phyloP scores from a whole-genome alignment of 73 alveolate genomes.

The Effrenium voratum region DNA sequence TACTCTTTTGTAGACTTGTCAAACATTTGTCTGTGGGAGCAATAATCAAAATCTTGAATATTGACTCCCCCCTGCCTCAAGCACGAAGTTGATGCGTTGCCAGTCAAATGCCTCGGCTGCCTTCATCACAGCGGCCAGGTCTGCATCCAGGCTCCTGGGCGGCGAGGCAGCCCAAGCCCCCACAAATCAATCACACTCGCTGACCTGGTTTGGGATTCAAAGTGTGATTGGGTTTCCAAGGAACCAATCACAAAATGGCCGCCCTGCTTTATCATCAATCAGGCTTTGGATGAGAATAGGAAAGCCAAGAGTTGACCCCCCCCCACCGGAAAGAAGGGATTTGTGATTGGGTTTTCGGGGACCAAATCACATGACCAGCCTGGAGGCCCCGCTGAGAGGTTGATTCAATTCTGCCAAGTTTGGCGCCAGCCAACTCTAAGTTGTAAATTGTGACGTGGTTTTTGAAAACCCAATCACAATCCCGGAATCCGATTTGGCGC shows the following conservation, averaged over 20 bases:
- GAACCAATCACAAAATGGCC: background rate
- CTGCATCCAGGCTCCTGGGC: constrained; percentile 25
- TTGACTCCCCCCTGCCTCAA: constrained; percentile 25
- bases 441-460: constrained; percentile 13
- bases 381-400: background rate
- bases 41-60: background rate
- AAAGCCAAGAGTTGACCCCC: background rate
- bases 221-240: constrained; percentile 37
- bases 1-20: no score
- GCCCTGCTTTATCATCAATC: background rate
- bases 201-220: background rate
- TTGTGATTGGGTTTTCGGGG: constrained; percentile 46
- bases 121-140: background rate
- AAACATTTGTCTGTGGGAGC: no score
- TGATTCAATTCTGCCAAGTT: background rate
- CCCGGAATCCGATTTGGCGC: background rate
- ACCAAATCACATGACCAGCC: background rate
- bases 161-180: background rate
- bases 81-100: constrained; percentile 11
- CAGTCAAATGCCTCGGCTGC: constrained; percentile 23
- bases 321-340: background rate
- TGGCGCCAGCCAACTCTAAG: constrained; percentile 17
- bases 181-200: background rate
- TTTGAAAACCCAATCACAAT: background rate
- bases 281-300: background rate